Conservation (phyloP, 805 yeast species). For the Phaffomyces opuntiae region DNA sequence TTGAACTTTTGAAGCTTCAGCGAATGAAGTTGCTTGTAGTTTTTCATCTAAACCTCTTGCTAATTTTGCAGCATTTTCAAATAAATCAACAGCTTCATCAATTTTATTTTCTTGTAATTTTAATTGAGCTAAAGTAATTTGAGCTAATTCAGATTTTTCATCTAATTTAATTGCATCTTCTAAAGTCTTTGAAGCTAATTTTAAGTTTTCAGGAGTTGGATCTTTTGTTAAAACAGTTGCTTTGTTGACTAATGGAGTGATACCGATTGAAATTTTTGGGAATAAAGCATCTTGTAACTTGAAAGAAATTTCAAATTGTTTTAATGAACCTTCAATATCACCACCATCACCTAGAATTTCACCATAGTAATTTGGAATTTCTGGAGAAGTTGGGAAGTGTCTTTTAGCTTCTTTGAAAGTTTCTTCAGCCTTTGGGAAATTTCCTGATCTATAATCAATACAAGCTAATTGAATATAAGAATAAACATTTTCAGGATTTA, state of each 20-base stretch:
- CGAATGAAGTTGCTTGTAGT: conserved; percentile 82
- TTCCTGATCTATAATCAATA: conserved; percentile 73
- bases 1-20: conserved; percentile 92
- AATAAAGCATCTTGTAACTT: conserved; percentile 64
- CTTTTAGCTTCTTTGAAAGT: conserved; percentile 62
- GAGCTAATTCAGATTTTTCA: conserved; percentile 84
- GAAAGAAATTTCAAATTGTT: conserved; percentile 81
- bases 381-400: conserved; percentile 81
- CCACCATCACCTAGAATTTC: conserved; percentile 83
- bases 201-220: conserved; percentile 35
- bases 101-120: conserved; percentile 77
- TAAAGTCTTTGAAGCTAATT: conserved; percentile 58
- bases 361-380: conserved; percentile 92
- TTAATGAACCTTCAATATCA: conserved; percentile 62
- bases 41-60: conserved; percentile 84
- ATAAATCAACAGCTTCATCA: conserved; percentile 72
- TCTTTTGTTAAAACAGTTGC: conserved; percentile 65
- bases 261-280: conserved; percentile 71
- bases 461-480: conserved; percentile 92
- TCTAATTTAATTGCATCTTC: conserved; percentile 75
- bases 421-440: conserved; percentile 49
- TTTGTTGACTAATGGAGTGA: conserved; percentile 83
- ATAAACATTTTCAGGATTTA: conserved; percentile 70
- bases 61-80: conserved; percentile 75
- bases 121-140: conserved; percentile 86